Conservation (phyloP, 2,329 filamentous ascomycete genomes). For the Macroventuria anomochaeta region DNA sequence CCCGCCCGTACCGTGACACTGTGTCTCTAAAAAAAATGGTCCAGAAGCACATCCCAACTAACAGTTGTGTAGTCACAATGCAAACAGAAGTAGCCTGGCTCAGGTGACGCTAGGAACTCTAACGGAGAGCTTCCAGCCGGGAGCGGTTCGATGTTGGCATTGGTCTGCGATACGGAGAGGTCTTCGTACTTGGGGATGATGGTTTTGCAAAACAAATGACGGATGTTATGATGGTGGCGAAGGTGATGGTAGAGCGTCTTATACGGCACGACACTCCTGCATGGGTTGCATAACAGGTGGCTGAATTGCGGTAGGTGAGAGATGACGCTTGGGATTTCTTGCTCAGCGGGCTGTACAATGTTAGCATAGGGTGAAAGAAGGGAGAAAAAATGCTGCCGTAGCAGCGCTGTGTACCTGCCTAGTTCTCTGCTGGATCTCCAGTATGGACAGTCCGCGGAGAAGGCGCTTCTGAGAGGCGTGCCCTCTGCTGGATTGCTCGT, state of each 20-base stretch:
- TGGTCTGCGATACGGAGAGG: background rate
- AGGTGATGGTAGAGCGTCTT: slow-evolving; percentile 3
- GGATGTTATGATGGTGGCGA: background rate
- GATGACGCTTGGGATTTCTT: background rate
- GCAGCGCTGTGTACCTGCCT: too few relatives aligned
- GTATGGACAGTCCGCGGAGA: background rate
- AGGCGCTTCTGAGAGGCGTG: background rate
- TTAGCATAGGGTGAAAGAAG: too few relatives aligned
- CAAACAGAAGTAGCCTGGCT: background rate
- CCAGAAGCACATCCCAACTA: background rate
- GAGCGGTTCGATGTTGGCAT: background rate
- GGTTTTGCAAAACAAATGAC: background rate
- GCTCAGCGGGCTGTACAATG: too few relatives aligned
- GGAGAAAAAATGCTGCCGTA: too few relatives aligned
- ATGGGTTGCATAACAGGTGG: slow-evolving; percentile 1
- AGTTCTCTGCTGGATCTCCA: too few relatives aligned
- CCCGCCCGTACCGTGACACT: too few relatives aligned
- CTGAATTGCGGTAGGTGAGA: background rate
- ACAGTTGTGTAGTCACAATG: background rate
- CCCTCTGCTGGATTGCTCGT: background rate
- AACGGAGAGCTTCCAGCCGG: background rate
- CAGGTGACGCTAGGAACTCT: background rate
- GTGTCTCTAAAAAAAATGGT: too few relatives aligned
- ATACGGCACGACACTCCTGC: background rate
- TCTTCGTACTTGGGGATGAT: background rate